Conservation (phyloP, 768 basidiomycete genomes). For the Lactarius vividus region DNA sequence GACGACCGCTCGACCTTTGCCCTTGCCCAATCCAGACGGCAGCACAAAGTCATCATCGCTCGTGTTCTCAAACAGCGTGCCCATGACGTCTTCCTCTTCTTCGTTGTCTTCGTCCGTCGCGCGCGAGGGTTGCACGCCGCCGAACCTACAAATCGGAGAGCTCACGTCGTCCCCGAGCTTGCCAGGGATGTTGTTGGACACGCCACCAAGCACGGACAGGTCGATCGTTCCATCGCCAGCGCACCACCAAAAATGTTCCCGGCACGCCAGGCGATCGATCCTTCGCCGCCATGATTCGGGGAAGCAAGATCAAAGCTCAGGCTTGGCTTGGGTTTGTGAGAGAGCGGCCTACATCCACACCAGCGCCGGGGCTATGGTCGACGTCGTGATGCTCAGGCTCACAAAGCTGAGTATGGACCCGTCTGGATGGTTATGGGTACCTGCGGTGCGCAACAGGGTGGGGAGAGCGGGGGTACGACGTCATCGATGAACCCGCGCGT, state of each 20-base stretch:
- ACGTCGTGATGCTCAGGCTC: neutral
- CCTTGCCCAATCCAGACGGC: neutral
- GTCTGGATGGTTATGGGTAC: slow-evolving; percentile 7
- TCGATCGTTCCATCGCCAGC: slow-evolving; percentile 25
- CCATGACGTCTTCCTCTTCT: slow-evolving; percentile 13
- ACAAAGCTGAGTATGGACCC: slow-evolving; percentile 16
- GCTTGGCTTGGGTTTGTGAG: neutral
- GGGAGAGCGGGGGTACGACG: neutral
- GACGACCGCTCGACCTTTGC: neutral
- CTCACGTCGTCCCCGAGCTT: neutral
- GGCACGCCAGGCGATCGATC: slow-evolving; percentile 8
- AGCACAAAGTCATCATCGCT: neutral
- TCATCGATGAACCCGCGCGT: no score
- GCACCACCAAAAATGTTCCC: neutral
- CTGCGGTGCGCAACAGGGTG: slow-evolving; percentile 4
- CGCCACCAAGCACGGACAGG: slow-evolving; percentile 19
- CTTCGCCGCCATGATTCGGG: neutral
- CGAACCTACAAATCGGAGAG: neutral
- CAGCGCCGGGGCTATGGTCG: neutral
- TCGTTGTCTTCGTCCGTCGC: neutral
- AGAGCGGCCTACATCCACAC: neutral
- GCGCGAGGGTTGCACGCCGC: neutral
- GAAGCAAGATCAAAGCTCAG: neutral
- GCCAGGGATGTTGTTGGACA: neutral
- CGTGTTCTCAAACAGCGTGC: neutral